Evolutionary conservation across 164 flowering plant genomes (phyloP).

Genomic region (Houttuynia cordata): DNA sequence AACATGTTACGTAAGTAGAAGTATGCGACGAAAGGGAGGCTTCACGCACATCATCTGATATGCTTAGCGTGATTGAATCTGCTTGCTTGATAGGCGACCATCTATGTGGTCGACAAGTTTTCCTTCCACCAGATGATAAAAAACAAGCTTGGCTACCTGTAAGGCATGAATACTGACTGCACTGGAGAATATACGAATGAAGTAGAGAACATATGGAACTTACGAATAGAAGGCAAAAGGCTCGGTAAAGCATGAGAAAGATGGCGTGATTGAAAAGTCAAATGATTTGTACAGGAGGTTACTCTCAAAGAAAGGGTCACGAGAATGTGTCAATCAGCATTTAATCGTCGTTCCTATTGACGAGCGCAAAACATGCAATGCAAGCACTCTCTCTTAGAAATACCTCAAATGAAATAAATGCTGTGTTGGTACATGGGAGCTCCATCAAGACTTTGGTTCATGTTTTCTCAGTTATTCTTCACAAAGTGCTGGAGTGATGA

Average conservation of each 20-base stretch:
- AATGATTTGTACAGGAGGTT: slow-evolving; percentile 1
- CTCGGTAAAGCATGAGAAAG: not conserved
- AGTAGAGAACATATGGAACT: not conserved
- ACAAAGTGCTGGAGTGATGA: too few species aligned
- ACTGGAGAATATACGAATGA: not conserved
- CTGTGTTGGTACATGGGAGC: not conserved
- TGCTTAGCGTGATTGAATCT: too few species aligned
- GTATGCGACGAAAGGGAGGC: too few species aligned
- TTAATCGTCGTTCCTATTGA: not conserved
- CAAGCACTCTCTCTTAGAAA: not conserved
- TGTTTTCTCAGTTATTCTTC: not conserved
- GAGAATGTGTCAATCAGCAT: slow-evolving; percentile 5
- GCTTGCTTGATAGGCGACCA: too few species aligned
- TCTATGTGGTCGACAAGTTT: slow-evolving; percentile 16
- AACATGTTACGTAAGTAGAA: too few species aligned
- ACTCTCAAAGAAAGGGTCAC: slow-evolving; percentile 2
- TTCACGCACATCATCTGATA: too few species aligned
- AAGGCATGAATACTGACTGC: not conserved
- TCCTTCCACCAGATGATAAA: not conserved
- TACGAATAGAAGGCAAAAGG: not conserved
- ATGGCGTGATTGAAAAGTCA: not conserved
- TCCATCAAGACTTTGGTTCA: not conserved
- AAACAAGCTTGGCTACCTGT: not conserved
- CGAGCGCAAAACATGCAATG: not conserved
- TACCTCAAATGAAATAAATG: not conserved